Percentiles rank a stretch among this genome's conserved stretches.
Conservation (phyloP, 2,329 filamentous ascomycete genomes). For the Talaromyces sp. region DNA sequence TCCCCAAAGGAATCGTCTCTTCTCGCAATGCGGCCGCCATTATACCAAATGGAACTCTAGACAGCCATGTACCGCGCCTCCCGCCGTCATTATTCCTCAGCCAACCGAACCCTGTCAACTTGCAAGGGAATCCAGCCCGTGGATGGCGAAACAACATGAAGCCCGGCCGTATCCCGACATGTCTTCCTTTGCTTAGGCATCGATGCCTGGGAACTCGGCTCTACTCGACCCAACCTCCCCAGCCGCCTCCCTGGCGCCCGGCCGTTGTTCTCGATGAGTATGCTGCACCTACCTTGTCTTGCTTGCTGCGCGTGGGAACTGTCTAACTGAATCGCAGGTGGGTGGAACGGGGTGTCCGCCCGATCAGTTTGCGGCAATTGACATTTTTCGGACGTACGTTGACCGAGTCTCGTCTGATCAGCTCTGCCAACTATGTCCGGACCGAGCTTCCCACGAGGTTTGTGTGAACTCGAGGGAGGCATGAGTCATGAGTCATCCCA, state of each 20-base stretch:
- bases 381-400: constrained; percentile 95
- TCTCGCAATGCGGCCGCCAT: neutral
- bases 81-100: neutral
- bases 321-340: constrained; percentile 54
- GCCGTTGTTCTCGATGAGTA: constrained; percentile 58
- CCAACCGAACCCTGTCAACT: neutral
- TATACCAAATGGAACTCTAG: neutral
- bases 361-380: constrained; percentile 93
- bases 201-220: constrained; percentile 18
- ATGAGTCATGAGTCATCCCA: neutral
- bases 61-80: constrained; percentile 1
- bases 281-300: constrained; percentile 13
- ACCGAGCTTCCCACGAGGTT: constrained; percentile 85
- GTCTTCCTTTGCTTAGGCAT: constrained; percentile 24
- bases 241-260: constrained; percentile 53
- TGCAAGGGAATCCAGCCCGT: constrained; percentile 13
- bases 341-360: constrained; percentile 85
- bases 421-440: constrained; percentile 95
- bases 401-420: constrained; percentile 82
- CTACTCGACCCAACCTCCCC: constrained; percentile 24
- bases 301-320: neutral
- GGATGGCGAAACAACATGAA: constrained; percentile 33
- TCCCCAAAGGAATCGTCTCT: neutral
- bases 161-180: constrained; percentile 28
- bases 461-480: neutral